phyloP scores from a whole-genome alignment of 2,329 filamentous ascomycete genomes.

The Amauroascus verrucosus region DNA sequence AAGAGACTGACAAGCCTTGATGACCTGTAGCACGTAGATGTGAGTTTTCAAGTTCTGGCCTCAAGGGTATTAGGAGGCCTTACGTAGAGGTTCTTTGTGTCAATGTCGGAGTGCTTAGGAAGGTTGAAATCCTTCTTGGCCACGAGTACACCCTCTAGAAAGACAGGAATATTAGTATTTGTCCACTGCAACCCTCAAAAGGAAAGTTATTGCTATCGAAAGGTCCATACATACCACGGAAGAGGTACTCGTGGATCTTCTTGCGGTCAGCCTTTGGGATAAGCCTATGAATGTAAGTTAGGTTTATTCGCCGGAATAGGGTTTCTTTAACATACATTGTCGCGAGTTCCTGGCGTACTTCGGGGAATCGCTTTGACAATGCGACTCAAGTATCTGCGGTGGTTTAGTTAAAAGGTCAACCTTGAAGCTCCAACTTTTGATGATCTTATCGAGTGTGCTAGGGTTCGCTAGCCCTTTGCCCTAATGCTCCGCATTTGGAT shows the following conservation, averaged over 20 bases:
- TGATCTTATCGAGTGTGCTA: conserved; percentile 11
- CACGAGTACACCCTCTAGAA: conserved; percentile 69
- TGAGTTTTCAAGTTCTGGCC: background rate
- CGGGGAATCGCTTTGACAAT: conserved; percentile 46
- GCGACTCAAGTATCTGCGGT: conserved; percentile 17
- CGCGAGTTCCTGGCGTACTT: conserved; percentile 45
- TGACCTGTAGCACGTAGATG: conserved; percentile 46
- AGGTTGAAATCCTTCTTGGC: conserved; percentile 99
- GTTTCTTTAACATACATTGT: conserved; percentile 36
- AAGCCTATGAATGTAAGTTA: conserved; percentile 52
- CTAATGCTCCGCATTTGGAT: conserved; percentile 7
- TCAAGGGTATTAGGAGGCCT: background rate
- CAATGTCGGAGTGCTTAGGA: conserved; percentile 93
- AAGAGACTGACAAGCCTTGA: conserved; percentile 98
- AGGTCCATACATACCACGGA: conserved; percentile 57
- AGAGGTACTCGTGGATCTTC: conserved; percentile 99
- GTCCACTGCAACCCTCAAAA: background rate
- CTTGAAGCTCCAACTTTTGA: conserved; percentile 5
- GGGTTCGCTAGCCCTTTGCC: conserved; percentile 16
- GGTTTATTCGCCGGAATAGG: background rate
- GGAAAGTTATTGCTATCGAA: background rate
- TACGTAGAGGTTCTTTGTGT: conserved; percentile 97
- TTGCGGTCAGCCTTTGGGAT: conserved; percentile 99
- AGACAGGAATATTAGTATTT: conserved; percentile 12
- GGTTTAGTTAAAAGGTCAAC: background rate